Base-by-base conservation (phyloP, 371 early-diverging fungal species). In the Polyrhizophydium stewartii region DNA sequence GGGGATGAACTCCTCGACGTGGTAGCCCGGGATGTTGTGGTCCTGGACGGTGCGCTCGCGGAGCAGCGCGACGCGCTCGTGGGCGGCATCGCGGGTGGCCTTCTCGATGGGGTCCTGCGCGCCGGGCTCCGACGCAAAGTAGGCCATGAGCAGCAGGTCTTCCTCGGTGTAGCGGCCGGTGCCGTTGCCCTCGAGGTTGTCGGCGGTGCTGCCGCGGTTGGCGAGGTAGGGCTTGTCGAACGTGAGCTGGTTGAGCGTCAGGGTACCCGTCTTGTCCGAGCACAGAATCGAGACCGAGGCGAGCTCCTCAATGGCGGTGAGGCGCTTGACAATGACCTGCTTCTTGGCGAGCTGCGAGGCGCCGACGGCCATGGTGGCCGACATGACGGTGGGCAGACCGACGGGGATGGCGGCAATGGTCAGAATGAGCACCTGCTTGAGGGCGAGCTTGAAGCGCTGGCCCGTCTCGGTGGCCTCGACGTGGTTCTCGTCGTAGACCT, bases 391-490 rank as follows among this genome's bases (percentile, higher is more conserved):
- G 16, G 94, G 96, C 27, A 96, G 83, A 68, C 96, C 94, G 59
- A 96, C 93, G 35, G 98, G 98, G 62, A 98, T 95, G 58, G 97
- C 97, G 56, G 97, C 96, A 47, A 97, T 89, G 13, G 97, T 95
- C 45, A 98, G 74, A 37, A 95, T 87, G 0, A 97, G 87, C 63
- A 93, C 91, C 50, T 91, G 78, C 55, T 88, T 76, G 53, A 97
- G 79, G 5, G 91, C 82, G 79, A 86, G 55, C 85, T 87, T 79
- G 45, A 64, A 43, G 25, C 63, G 50, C 22, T 61, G 38, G 10
- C 51, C 49, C 9, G 28, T 28, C 49, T 47, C 49, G 55, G 46
- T 24, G 5, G 13, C 61, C 17, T 37, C 3, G 38, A 9, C 66
- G 38, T 61, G 13, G n/a, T 5, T 17, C 30, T 61, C 17, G 0